These are phyloP conservation scores for Lepraria neglecta DNA, from an alignment of 495 filamentous ascomycete genomes.

Conservation along the genomic window DNA sequence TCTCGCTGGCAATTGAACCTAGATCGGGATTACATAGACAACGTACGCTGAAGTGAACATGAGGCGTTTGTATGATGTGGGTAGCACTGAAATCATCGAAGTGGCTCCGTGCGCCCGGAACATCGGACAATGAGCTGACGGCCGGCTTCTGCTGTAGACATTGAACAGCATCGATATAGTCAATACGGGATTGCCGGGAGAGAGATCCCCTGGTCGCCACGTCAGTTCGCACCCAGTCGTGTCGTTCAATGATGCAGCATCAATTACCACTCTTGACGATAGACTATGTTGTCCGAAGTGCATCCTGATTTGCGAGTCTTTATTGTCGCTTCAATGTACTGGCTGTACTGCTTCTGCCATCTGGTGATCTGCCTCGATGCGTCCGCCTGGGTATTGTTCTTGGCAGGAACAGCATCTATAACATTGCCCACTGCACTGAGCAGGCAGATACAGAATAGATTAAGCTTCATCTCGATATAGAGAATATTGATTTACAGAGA, in stretches of 20 bases:
- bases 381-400: conserved; percentile 12
- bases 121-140: conserved; percentile 35
- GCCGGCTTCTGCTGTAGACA: conserved; percentile 45
- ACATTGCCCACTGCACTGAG: background rate
- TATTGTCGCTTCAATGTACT: conserved; percentile 17
- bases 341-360: conserved; percentile 18
- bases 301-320: conserved; percentile 9
- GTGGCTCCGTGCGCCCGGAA: conserved; percentile 45
- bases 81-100: conserved; percentile 50
- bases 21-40: too few relatives aligned
- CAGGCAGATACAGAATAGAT: background rate
- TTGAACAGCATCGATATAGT: conserved; percentile 44
- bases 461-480: conserved; percentile 15
- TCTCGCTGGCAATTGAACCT: too few relatives aligned
- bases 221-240: background rate
- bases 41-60: too few relatives aligned
- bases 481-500: background rate
- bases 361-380: conserved; percentile 7
- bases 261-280: conserved; percentile 1
- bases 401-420: conserved; percentile 6
- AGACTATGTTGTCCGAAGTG: background rate
- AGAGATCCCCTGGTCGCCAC: conserved; percentile 36
- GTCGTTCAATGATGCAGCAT: background rate
- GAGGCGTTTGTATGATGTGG: conserved; percentile 49
- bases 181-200: conserved; percentile 30